Conservation (phyloP, 2,329 filamentous ascomycete genomes). For the Eutypella sp. region DNA sequence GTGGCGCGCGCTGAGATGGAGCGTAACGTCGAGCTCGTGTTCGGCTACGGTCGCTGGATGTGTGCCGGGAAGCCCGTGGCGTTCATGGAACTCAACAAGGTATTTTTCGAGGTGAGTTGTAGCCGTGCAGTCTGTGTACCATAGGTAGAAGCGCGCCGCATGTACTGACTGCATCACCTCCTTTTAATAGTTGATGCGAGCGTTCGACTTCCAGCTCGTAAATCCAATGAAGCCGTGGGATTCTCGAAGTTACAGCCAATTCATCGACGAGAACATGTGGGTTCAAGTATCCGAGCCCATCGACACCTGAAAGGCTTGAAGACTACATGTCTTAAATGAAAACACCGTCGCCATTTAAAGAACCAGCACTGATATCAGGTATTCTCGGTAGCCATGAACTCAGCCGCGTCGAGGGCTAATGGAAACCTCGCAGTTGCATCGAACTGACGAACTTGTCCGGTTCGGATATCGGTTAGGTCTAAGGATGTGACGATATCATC, state of each 20-base stretch:
- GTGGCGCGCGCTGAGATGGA: conserved; percentile 24
- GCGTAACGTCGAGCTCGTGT: conserved; percentile 29
- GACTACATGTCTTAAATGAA: too few species aligned
- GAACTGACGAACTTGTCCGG: too few species aligned
- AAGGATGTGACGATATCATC: too few species aligned
- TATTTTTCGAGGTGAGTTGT: conserved; percentile 31
- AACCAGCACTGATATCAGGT: too few species aligned
- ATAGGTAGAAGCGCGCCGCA: background rate
- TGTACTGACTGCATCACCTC: background rate
- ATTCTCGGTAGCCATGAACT: too few species aligned
- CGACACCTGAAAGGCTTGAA: background rate
- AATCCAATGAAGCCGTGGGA: conserved; percentile 10
- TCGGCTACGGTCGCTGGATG: conserved; percentile 29
- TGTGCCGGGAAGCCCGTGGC: conserved; percentile 36
- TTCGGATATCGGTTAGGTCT: too few species aligned
- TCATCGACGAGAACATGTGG: conserved; percentile 16
- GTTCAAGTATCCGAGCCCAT: conserved; percentile 10
- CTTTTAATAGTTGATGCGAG: background rate
- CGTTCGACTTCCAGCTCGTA: conserved; percentile 19
- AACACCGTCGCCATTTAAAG: too few species aligned
- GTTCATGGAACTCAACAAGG: conserved; percentile 34
- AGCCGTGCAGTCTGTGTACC: background rate
- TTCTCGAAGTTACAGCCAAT: conserved; percentile 11
- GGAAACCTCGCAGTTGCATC: too few species aligned
- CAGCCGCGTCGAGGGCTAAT: too few species aligned